Evolutionary conservation across 2,329 filamentous ascomycete genomes (phyloP).

Genomic region (Spiromastix sp.): DNA sequence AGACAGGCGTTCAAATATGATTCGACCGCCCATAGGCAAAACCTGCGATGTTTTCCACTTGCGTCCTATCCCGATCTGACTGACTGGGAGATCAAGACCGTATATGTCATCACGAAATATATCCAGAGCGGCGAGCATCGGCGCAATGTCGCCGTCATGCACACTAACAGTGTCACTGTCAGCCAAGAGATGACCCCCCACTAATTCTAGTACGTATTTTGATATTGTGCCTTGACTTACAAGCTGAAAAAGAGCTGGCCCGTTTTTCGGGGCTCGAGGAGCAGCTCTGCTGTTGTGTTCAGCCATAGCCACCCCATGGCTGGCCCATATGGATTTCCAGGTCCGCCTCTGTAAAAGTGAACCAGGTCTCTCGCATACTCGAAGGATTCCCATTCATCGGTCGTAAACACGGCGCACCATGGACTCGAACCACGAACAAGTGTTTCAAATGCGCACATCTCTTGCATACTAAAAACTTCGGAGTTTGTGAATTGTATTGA

Average conservation of each 20-base stretch:
- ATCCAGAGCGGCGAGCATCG: conserved; percentile 43
- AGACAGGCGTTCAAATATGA: conserved; percentile 44
- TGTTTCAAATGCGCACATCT: conserved; percentile 51
- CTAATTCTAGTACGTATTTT: too few relatives aligned
- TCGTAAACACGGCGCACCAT: conserved; percentile 48
- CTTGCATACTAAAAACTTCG: conserved; percentile 50
- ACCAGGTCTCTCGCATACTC: conserved; percentile 50
- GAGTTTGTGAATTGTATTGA: conserved; percentile 32
- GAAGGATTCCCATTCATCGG: conserved; percentile 44
- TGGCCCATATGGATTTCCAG: conserved; percentile 44
- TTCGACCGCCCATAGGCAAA: conserved; percentile 47
- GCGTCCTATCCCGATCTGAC: conserved; percentile 34
- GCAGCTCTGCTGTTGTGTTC: conserved; percentile 43
- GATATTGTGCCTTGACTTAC: conserved; percentile 26
- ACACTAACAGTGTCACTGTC: too few relatives aligned
- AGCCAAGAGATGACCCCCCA: too few relatives aligned
- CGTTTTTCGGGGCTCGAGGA: conserved; percentile 33
- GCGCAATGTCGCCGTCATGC: conserved; percentile 50
- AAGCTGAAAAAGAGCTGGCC: conserved; percentile 49
- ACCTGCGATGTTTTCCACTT: conserved; percentile 47
- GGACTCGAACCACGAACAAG: conserved; percentile 42
- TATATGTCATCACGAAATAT: conserved; percentile 33
- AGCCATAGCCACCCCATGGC: conserved; percentile 50
- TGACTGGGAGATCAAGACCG: conserved; percentile 35
- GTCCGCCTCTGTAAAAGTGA: conserved; percentile 50